Conservation (phyloP, 2,329 filamentous ascomycete species). For the Hymenoscyphus linearis region DNA sequence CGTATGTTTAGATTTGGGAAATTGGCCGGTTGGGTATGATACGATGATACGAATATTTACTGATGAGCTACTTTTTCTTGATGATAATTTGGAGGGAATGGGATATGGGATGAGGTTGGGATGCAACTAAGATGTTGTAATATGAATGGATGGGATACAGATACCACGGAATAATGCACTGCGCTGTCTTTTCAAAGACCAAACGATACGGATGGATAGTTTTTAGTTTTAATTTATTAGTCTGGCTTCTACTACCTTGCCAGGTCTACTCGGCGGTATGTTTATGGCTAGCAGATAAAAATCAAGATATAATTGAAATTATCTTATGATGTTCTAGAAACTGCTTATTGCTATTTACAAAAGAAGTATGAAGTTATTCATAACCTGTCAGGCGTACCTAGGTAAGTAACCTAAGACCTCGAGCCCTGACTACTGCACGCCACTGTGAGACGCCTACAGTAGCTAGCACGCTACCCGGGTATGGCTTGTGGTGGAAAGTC, state of each 20-base stretch:
- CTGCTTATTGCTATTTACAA: not conserved
- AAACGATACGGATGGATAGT: not conserved
- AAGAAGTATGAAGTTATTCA: no score
- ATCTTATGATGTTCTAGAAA: not conserved
- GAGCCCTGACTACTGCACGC: no score
- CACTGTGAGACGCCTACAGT: no score
- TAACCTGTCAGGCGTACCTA: no score
- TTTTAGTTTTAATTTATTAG: not conserved
- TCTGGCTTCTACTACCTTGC: not conserved
- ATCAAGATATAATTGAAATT: not conserved
- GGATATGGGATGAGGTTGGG: not conserved
- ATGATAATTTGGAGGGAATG: not conserved
- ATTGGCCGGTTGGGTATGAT: not conserved
- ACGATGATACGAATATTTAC: slow-evolving; percentile 1
- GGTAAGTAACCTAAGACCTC: no score
- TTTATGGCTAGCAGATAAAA: not conserved
- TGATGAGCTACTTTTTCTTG: not conserved
- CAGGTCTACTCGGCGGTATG: not conserved
- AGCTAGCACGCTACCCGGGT: no score
- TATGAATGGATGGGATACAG: not conserved
- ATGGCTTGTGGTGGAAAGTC: no score
- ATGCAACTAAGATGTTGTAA: no score
- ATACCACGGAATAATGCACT: not conserved
- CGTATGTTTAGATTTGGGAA: slow-evolving; percentile 27
- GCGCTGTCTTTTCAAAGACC: not conserved